phyloP scores from a whole-genome alignment of 768 basidiomycete genomes.

The Russula sp. region DNA sequence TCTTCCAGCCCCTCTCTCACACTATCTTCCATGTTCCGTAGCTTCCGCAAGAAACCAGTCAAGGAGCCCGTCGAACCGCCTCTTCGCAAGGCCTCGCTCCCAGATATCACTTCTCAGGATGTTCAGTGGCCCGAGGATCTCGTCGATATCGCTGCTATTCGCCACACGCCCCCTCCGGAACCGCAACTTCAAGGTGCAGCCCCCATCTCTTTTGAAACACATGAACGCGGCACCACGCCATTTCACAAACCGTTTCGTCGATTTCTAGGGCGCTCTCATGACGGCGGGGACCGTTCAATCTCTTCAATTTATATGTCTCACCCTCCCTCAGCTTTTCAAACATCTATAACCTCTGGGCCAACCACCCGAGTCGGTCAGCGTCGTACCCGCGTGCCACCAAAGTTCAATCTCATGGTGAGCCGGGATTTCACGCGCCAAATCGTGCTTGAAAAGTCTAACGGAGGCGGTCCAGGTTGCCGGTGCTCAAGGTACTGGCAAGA shows the following conservation, averaged over 20 bases:
- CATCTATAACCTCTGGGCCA: slow-evolving; percentile 27
- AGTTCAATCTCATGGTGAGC: slow-evolving; percentile 81
- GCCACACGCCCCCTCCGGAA: slow-evolving; percentile 37
- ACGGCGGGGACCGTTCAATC: slow-evolving; percentile 48
- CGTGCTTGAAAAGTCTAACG: background rate
- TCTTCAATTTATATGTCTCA: slow-evolving; percentile 65
- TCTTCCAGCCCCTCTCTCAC: slow-evolving; percentile 11
- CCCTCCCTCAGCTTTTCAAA: slow-evolving; percentile 59
- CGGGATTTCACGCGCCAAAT: background rate
- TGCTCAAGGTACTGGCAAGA: slow-evolving; percentile 78
- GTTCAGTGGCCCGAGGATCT: slow-evolving; percentile 84
- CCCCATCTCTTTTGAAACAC: slow-evolving; percentile 56
- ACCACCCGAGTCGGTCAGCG: slow-evolving; percentile 53
- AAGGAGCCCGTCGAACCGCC: slow-evolving; percentile 43
- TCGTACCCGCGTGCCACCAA: slow-evolving; percentile 59
- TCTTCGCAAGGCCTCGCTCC: slow-evolving; percentile 70
- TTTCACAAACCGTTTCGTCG: slow-evolving; percentile 80
- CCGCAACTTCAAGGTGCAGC: slow-evolving; percentile 56
- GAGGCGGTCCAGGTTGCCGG: slow-evolving; percentile 57
- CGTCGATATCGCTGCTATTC: slow-evolving; percentile 64
- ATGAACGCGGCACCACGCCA: slow-evolving; percentile 51
- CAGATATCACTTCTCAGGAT: slow-evolving; percentile 65
- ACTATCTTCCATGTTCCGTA: slow-evolving; percentile 53
- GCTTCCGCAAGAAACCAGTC: slow-evolving; percentile 58
- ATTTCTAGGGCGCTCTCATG: slow-evolving; percentile 29